Evolutionary conservation across 805 yeast genomes (phyloP).

Genomic region (Clavispora carvajalis): DNA sequence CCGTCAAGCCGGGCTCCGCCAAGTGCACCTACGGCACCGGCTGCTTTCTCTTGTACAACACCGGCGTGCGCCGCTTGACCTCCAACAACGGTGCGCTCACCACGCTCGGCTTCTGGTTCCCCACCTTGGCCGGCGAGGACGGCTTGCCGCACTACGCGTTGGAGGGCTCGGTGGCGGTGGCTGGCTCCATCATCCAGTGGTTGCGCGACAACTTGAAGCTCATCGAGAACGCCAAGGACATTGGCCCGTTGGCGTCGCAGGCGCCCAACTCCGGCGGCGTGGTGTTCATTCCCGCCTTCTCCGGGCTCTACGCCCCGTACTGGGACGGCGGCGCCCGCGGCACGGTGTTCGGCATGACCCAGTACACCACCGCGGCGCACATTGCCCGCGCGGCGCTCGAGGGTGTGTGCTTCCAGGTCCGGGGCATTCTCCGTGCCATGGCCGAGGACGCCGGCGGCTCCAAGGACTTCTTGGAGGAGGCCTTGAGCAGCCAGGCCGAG

Average conservation of each 20-base stretch:
- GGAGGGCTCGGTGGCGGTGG: conserved; percentile 95
- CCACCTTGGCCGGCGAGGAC: conserved; percentile 45
- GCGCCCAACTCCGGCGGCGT: conserved; percentile 86
- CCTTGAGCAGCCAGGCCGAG: conserved; percentile 40
- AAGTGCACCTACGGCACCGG: conserved; percentile 98
- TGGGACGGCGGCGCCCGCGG: conserved; percentile 95
- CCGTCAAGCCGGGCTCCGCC: conserved; percentile 77
- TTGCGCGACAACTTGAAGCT: conserved; percentile 83
- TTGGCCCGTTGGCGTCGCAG: conserved; percentile 83
- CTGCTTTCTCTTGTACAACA: conserved; percentile 82
- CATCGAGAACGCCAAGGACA: conserved; percentile 75
- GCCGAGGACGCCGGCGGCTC: conserved; percentile 71
- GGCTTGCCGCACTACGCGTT: conserved; percentile 76
- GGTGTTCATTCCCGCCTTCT: conserved; percentile 90
- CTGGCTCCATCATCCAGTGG: conserved; percentile 94
- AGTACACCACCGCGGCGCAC: conserved; percentile 86
- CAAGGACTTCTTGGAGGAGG: conserved; percentile 53
- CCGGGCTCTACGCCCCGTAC: conserved; percentile 92
- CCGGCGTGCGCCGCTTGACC: conserved; percentile 68
- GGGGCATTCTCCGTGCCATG: conserved; percentile 90
- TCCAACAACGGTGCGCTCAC: conserved; percentile 81
- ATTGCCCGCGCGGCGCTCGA: conserved; percentile 93
- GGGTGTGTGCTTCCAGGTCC: conserved; percentile 90
- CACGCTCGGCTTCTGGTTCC: conserved; percentile 88
- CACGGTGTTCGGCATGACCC: conserved; percentile 88